phyloP scores from a whole-genome alignment of 768 basidiomycete genomes.

The Kwoniella botswanensis region DNA sequence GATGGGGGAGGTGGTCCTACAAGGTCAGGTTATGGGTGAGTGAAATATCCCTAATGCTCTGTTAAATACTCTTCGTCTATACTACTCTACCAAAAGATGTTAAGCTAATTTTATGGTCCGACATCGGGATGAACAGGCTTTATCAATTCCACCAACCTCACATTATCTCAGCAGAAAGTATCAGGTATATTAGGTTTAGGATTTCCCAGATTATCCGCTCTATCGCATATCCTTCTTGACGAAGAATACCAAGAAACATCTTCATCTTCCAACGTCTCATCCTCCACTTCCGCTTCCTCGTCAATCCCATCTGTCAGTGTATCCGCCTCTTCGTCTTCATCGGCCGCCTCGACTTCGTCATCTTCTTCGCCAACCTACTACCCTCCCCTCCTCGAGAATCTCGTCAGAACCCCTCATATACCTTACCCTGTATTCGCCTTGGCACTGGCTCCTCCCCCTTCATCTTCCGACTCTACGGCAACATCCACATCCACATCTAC shows the following conservation, averaged over 20 bases:
- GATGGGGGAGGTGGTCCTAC: constrained; percentile 21
- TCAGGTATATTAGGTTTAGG: constrained; percentile 49
- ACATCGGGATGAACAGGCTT: constrained; percentile 26
- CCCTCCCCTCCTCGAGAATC: constrained; percentile 45
- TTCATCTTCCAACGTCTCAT: neutral
- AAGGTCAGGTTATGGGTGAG: constrained; percentile 35
- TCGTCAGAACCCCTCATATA: constrained; percentile 27
- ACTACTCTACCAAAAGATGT: no score
- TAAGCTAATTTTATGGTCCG: no score
- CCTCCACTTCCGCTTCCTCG: constrained; percentile 10
- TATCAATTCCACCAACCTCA: constrained; percentile 48
- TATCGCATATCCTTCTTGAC: constrained; percentile 21
- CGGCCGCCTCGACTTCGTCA: constrained; percentile 20
- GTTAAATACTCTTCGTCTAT: no score
- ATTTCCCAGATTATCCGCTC: constrained; percentile 42
- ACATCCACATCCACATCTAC: constrained; percentile 27
- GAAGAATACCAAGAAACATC: neutral
- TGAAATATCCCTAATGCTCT: neutral
- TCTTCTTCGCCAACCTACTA: constrained; percentile 32
- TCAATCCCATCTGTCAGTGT: constrained; percentile 7
- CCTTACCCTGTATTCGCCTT: constrained; percentile 49
- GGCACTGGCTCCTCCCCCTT: constrained; percentile 39
- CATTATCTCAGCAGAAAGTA: constrained; percentile 39
- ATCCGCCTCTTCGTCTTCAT: constrained; percentile 7
- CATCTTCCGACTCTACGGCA: constrained; percentile 11